Evolutionary conservation across 2,329 filamentous ascomycete genomes (phyloP), one percentile per base, ranked within the genome.

Genomic region (Uncinocarpus reesii): DNA sequence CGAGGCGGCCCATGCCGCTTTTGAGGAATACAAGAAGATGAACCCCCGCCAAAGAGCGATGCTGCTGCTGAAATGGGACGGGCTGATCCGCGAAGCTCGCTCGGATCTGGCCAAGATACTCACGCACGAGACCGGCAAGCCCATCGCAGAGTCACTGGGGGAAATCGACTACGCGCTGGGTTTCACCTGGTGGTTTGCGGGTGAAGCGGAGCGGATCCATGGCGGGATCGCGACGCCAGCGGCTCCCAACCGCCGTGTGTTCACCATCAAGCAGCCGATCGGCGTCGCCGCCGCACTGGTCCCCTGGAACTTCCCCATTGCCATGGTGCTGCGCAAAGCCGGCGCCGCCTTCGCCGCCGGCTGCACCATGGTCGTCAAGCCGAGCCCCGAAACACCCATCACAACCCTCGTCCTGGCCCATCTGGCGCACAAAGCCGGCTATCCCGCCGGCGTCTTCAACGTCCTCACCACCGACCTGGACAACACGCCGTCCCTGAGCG

Each of bases 41-140:
- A 82, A 75, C 54, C 80, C 81, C 0, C 71, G 78, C 13, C 70
- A 71, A 45, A 73, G 80, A 46, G 80, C 80, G 1, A 74, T 81
- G 56, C 74, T 77, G 62, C 66, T 85, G 7, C 63, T 80, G 47
- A 78, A 78, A 61, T 84, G 80, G 79, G 77, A 84, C 62, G 62
- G 71, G 2, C 68, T 84, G 48, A 82, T 83, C 54, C 72, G 75
- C 6, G 77, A 76, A 45, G 76, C 81, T 55, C 71, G 68, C 51
- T 76, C 80, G 42, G 87, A 94, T 62, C 72, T 94, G 26, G 84
- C 86, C 6, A 86, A 75, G 52, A 74, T 94, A 53, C 88, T 94
- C 60, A 92, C 86, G 32, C 86, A 83, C 80, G 87, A 94, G 71
- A 93, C 93, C 56, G 87, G 87, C 55, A 94, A 94, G 71, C 85